Percentiles rank a stretch among this genome's conserved stretches.
phyloP scores from a whole-genome alignment of 331 rosid species.

The Phaseolus coccineus region DNA sequence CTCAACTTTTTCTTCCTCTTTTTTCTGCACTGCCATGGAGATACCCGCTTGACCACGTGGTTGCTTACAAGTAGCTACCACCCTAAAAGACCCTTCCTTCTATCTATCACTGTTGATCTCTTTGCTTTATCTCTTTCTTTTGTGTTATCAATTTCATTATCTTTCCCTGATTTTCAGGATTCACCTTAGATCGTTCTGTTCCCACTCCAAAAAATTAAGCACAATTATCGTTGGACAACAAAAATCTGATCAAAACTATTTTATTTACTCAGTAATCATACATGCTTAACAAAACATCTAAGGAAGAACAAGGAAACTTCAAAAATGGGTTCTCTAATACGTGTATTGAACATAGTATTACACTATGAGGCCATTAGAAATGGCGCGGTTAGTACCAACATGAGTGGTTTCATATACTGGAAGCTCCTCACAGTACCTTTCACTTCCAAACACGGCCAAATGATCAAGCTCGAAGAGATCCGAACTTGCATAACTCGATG shows the following conservation, averaged over 20 bases:
- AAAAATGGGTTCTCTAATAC: conserved; percentile 35
- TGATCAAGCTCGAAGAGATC: conserved; percentile 97
- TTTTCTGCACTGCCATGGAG: conserved; percentile 24
- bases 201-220: no score
- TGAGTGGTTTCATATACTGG: conserved; percentile 92
- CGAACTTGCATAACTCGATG: conserved; percentile 82
- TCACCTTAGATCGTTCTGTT: no score
- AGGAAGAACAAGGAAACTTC: not conserved
- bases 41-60: conserved; percentile 31
- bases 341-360: conserved; percentile 29
- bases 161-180: not conserved
- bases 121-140: conserved; percentile 35
- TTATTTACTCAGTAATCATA: conserved; percentile 9
- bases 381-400: conserved; percentile 66
- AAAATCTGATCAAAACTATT: not conserved
- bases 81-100: not conserved
- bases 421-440: conserved; percentile 77
- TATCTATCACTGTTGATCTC: not conserved
- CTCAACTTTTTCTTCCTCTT: conserved; percentile 2
- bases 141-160: not conserved
- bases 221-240: no score
- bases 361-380: conserved; percentile 61
- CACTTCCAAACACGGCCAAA: conserved; percentile 51
- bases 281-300: conserved; percentile 10
- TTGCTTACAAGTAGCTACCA: conserved; percentile 1